These are phyloP conservation scores for Globisporangium cylindrosporum DNA, from an alignment of 352 stramenopile species.

Conservation along the genomic window DNA sequence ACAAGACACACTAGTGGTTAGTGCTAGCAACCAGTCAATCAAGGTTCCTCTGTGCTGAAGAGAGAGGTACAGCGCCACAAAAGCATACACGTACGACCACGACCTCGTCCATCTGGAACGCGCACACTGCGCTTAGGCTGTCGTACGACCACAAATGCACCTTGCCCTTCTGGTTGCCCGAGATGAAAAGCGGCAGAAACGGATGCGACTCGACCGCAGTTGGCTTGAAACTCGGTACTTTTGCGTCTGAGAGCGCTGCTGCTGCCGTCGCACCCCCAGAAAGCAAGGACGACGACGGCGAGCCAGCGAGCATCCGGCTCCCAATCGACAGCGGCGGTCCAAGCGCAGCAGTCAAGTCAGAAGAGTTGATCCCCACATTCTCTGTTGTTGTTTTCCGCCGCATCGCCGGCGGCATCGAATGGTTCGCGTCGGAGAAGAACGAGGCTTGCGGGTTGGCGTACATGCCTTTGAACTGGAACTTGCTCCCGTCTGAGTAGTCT, in stretches of 20 bases:
- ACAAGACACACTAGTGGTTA: neutral
- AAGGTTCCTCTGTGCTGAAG: too few relatives aligned
- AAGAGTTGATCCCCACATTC: constrained; percentile 9
- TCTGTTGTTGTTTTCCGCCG: constrained; percentile 23
- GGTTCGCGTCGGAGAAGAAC: constrained; percentile 28
- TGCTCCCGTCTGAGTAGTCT: constrained; percentile 64
- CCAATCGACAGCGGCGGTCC: constrained; percentile 21
- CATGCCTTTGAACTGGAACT: constrained; percentile 83
- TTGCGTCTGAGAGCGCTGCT: constrained; percentile 30
- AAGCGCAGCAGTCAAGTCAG: constrained; percentile 12
- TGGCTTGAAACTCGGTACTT: constrained; percentile 71
- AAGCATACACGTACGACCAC: constrained; percentile 37
- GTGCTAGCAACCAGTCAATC: too few relatives aligned
- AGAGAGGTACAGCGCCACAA: neutral
- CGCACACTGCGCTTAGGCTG: constrained; percentile 61
- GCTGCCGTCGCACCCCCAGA: constrained; percentile 12
- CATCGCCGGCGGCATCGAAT: constrained; percentile 16
- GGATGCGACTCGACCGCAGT: constrained; percentile 73
- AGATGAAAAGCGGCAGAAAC: constrained; percentile 77
- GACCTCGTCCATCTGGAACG: constrained; percentile 67
- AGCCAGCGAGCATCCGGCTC: constrained; percentile 20
- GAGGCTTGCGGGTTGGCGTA: constrained; percentile 51
- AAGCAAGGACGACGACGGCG: constrained; percentile 18
- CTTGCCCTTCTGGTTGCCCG: constrained; percentile 75
- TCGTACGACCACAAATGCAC: constrained; percentile 86